These are phyloP conservation scores for Oxyria digyna DNA, from an alignment of 148 eudicot species.

Conservation along the genomic window DNA sequence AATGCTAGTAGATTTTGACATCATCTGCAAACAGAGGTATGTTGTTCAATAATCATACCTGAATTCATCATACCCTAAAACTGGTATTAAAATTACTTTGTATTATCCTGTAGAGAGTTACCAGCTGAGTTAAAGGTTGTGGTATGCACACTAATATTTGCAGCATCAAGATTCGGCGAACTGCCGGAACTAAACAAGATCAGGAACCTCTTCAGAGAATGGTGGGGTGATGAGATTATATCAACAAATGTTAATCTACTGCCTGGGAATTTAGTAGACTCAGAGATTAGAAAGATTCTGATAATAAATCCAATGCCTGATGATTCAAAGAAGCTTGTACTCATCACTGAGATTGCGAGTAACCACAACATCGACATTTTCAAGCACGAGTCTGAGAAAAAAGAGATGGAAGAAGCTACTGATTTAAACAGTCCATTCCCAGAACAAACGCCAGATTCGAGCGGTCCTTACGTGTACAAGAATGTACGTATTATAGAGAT, in stretches of 20 bases:
- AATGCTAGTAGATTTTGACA: slow-evolving; percentile 5
- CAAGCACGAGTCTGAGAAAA: background rate
- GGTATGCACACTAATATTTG: slow-evolving; percentile 14
- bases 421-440: too few species aligned
- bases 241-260: slow-evolving; percentile 11
- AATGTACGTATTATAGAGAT: background rate
- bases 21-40: slow-evolving; percentile 9
- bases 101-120: slow-evolving; percentile 8
- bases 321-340: slow-evolving; percentile 7
- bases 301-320: slow-evolving; percentile 2
- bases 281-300: slow-evolving; percentile 7
- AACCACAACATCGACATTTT: background rate
- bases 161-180: slow-evolving; percentile 25
- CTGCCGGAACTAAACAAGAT: slow-evolving; percentile 13
- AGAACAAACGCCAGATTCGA: background rate
- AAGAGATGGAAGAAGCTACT: background rate
- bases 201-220: slow-evolving; percentile 10
- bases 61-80: too few species aligned
- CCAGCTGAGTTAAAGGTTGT: slow-evolving; percentile 13
- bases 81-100: too few species aligned
- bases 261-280: slow-evolving; percentile 12
- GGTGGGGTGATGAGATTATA: slow-evolving; percentile 15
- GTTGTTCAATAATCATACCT: background rate
- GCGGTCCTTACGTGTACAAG: background rate
- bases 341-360: slow-evolving; percentile 8